Base-by-base conservation (phyloP, 1,139 yeast species). In the Starmera stellimalicola region DNA sequence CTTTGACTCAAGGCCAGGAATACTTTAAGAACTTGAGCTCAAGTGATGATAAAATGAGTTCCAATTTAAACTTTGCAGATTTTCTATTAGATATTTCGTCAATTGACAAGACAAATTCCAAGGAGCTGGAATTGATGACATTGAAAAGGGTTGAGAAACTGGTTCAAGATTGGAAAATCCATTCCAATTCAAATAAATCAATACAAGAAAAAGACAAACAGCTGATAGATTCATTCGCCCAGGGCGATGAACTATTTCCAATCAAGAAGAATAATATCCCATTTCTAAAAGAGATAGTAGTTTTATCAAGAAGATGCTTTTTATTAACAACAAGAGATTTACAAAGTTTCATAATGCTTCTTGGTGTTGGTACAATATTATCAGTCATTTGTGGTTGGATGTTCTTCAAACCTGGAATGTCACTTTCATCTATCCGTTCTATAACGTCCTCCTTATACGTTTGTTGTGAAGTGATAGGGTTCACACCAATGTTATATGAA, bases 351-450 rank as follows among this genome's bases (percentile, higher is more conserved):
- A 9, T 32, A 6, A 29, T 27, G 22, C 22, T 34, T n/a, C 27
- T 19, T 19, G 29, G 31, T 8, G 23, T 32, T 3, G 27, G 16
- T 15, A 30, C 29, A 2, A 7, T 27, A 3, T 57, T 81, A 44
- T 82, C 81, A 0, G 50, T 73, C 1, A 59, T 76, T 17, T 61
- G 73, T 31, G 95, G 95, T 0, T 82, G 93, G 88, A 68, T 83
- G 37, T 85, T 78, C 49, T 80, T 60, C 53, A 70, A 70, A 43
- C 85, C 91, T 1, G 72, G 65, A 16, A 68, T 70, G 4, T 66
- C 76, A 11, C 47, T 77, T 20, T 69, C 80, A 0, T 94, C 94
- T 8, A 69, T 82, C 6, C 60, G 94, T 42, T 68, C 93, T 0
- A 59, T 62, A 4, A 67, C 78, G 8, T 79, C 88, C 1, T 58